Percentiles rank a stretch among this genome's conserved stretches.
These are phyloP conservation scores for Erysiphe pulchra DNA, from an alignment of 2,329 filamentous ascomycete species.

Conservation along the genomic window DNA sequence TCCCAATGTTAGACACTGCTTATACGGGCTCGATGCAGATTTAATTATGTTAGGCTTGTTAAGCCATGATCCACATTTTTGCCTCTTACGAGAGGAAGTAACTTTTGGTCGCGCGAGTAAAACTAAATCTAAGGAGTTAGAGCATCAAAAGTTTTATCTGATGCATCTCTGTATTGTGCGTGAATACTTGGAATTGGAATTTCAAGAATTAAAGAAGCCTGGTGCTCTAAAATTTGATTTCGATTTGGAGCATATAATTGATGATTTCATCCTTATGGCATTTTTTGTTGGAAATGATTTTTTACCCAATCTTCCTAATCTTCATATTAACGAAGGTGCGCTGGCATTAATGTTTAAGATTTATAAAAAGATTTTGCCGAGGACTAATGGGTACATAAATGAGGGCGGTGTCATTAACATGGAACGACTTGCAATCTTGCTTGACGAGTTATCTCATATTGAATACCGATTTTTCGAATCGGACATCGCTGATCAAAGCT, in stretches of 20 bases:
- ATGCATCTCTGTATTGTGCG: slow-evolving; percentile 94
- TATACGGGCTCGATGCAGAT: slow-evolving; percentile 93
- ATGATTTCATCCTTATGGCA: slow-evolving; percentile 98
- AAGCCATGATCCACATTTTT: slow-evolving; percentile 96
- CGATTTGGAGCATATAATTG: slow-evolving; percentile 87
- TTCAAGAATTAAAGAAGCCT: slow-evolving; percentile 65
- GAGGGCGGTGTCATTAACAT: slow-evolving; percentile 84
- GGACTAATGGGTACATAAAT: slow-evolving; percentile 85
- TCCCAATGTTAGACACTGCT: slow-evolving; percentile 78
- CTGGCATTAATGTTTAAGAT: slow-evolving; percentile 91
- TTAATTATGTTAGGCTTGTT: slow-evolving; percentile 94
- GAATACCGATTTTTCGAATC: slow-evolving; percentile 84
- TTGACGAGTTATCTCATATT: slow-evolving; percentile 67
- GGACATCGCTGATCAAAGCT: slow-evolving; percentile 68
- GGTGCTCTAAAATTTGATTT: slow-evolving; percentile 52
- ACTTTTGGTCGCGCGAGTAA: slow-evolving; percentile 79
- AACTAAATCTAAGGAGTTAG: slow-evolving; percentile 79
- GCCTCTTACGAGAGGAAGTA: slow-evolving; percentile 85
- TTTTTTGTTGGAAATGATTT: slow-evolving; percentile 99
- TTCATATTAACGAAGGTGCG: slow-evolving; percentile 97
- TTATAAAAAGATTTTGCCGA: slow-evolving; percentile 75
- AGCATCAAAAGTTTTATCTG: slow-evolving; percentile 96
- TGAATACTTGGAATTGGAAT: slow-evolving; percentile 91
- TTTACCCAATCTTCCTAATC: slow-evolving; percentile 77
- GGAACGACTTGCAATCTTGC: slow-evolving; percentile 45